Conservation (phyloP, 495 filamentous ascomycete species). For the Penicillium simplicissimum region DNA sequence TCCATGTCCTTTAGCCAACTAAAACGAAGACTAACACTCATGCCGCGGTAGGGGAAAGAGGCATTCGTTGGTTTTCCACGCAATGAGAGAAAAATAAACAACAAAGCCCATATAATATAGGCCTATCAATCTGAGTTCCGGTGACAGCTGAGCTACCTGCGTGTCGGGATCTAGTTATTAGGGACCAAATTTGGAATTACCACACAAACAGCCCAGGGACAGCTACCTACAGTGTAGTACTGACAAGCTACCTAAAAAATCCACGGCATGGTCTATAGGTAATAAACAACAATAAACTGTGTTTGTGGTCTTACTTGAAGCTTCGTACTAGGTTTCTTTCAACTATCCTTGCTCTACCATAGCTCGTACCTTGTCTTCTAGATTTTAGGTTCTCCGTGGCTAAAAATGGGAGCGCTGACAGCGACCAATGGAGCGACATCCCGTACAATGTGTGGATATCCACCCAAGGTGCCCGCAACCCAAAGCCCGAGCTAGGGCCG, state of each 20-base stretch:
- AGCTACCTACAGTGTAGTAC: neutral
- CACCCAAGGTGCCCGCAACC: conserved; percentile 1
- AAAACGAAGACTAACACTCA: neutral
- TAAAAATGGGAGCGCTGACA: neutral
- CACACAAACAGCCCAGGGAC: neutral
- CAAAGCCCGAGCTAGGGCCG: neutral
- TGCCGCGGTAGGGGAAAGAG: neutral
- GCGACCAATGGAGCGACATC: conserved; percentile 1
- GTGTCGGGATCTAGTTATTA: conserved; percentile 1
- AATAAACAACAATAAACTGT: neutral
- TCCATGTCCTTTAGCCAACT: neutral
- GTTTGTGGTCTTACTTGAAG: neutral
- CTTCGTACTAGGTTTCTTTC: neutral
- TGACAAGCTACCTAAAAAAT: neutral
- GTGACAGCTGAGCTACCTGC: conserved; percentile 21
- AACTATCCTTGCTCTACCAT: neutral
- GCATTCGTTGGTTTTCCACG: neutral
- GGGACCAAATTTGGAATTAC: neutral
- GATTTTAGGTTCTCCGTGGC: conserved; percentile 1
- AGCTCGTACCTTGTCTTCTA: neutral
- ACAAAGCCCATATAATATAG: neutral
- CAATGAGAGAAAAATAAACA: neutral
- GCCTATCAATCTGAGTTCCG: conserved; percentile 15
- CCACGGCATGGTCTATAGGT: neutral
- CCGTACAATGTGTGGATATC: neutral